phyloP scores from a whole-genome alignment of 2,329 filamentous ascomycete genomes.

The Microdochium bolleyi region DNA sequence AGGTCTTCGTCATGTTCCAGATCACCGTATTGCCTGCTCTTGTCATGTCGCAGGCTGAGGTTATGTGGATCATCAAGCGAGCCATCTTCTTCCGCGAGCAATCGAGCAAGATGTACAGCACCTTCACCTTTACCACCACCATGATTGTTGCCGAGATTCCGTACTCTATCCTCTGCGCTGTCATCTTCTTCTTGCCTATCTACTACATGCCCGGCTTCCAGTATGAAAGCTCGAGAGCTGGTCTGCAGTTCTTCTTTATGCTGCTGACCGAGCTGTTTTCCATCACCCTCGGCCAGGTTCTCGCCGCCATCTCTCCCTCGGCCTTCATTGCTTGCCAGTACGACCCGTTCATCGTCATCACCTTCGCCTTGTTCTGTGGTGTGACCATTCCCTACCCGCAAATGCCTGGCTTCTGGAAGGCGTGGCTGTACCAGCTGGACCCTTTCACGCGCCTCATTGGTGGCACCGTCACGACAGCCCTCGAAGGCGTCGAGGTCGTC shows the following conservation, averaged over 20 bases:
- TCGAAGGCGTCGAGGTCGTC: conserved; percentile 55
- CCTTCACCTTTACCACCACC: conserved; percentile 67
- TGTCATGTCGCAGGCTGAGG: conserved; percentile 76
- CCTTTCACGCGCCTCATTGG: conserved; percentile 77
- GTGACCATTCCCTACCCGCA: conserved; percentile 72
- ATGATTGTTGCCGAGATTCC: conserved; percentile 81
- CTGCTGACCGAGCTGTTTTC: conserved; percentile 79
- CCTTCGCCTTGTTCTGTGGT: conserved; percentile 80
- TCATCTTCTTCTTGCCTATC: conserved; percentile 72
- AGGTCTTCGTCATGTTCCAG: conserved; percentile 86
- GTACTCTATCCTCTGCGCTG: conserved; percentile 72
- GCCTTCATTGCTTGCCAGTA: conserved; percentile 73
- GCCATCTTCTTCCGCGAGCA: conserved; percentile 82
- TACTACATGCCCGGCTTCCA: conserved; percentile 81
- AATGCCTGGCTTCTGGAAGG: conserved; percentile 72
- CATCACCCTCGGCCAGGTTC: conserved; percentile 68
- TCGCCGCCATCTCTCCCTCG: conserved; percentile 70
- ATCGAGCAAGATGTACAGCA: conserved; percentile 78
- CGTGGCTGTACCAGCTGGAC: conserved; percentile 76
- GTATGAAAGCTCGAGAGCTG: conserved; percentile 54
- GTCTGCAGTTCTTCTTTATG: conserved; percentile 82
- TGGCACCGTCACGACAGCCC: conserved; percentile 71
- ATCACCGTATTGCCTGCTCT: conserved; percentile 76
- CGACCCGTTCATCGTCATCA: conserved; percentile 77
- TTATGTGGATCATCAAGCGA: conserved; percentile 73